Conservation (phyloP, 192 early-diverging fungal species). For the Rhizophagus sp. region DNA sequence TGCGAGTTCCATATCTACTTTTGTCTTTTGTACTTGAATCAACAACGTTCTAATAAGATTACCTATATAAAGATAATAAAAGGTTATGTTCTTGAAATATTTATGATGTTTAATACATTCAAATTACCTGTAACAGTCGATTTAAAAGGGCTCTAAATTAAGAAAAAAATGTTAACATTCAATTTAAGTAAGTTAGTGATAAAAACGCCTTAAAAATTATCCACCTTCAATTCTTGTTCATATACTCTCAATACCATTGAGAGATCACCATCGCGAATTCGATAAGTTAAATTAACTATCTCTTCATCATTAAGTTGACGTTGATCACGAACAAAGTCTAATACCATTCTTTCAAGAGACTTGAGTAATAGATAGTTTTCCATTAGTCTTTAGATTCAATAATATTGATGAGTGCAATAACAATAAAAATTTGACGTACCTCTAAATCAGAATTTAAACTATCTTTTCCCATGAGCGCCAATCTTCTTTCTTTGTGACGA, state of each 20-base stretch:
- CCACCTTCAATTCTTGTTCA: constrained; percentile 72
- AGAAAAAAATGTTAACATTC: neutral
- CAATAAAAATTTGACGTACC: constrained; percentile 33
- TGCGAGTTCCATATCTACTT: constrained; percentile 89
- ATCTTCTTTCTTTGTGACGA: constrained; percentile 73
- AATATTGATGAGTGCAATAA: neutral
- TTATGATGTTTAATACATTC: neutral
- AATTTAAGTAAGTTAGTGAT: neutral
- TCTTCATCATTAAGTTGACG: constrained; percentile 51
- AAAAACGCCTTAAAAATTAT: neutral
- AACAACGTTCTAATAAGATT: constrained; percentile 70
- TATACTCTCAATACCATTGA: constrained; percentile 77
- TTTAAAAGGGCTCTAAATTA: constrained; percentile 44
- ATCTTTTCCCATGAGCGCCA: constrained; percentile 76
- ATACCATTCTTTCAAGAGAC: constrained; percentile 89
- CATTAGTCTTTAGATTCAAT: neutral
- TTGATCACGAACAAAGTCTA: constrained; percentile 68
- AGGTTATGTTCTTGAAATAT: neutral
- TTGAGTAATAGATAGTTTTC: constrained; percentile 20
- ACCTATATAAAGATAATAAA: constrained; percentile 40
- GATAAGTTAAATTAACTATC: constrained; percentile 48
- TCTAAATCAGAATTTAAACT: constrained; percentile 76
- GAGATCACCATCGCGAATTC: constrained; percentile 79
- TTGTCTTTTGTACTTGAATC: constrained; percentile 91
- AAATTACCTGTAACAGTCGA: constrained; percentile 41